A percentile compares a stretch with the other conserved stretches of the same genome.
Evolutionary conservation across 768 basidiomycete genomes (phyloP).

Genomic region (Mycena olivaceomarginata): DNA sequence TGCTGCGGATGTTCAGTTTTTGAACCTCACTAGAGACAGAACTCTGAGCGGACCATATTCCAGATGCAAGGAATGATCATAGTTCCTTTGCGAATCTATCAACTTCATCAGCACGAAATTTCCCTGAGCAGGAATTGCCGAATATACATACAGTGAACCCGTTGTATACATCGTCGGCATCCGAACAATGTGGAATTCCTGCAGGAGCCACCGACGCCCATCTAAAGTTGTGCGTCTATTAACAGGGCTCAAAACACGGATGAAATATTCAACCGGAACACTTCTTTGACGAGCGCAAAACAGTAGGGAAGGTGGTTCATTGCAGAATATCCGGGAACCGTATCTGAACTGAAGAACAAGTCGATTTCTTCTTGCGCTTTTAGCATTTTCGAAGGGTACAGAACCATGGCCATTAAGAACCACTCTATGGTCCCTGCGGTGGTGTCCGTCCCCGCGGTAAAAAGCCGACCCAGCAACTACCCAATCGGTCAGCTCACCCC

Average conservation of each 20-base stretch:
- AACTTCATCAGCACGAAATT: background rate
- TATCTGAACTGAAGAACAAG: no score
- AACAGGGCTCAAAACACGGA: background rate
- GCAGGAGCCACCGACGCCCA: background rate
- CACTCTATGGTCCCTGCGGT: no score
- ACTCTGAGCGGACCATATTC: conserved; percentile 18
- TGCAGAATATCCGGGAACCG: no score
- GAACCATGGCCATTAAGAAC: no score
- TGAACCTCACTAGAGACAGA: background rate
- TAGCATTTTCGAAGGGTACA: no score
- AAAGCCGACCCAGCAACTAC: no score
- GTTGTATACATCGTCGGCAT: conserved; percentile 14
- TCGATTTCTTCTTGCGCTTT: no score
- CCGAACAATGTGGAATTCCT: conserved; percentile 1
- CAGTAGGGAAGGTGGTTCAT: no score
- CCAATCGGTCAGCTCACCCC: no score
- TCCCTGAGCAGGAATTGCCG: background rate
- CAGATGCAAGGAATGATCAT: conserved; percentile 15
- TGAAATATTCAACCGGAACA: no score
- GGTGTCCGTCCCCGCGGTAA: no score
- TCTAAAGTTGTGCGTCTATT: background rate
- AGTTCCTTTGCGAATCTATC: conserved; percentile 14
- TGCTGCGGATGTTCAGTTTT: background rate
- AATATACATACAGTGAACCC: conserved; percentile 5
- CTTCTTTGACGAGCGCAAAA: no score